Base-by-base conservation (phyloP, 2,329 filamentous ascomycete species). In the Waltergamsia citrina region DNA sequence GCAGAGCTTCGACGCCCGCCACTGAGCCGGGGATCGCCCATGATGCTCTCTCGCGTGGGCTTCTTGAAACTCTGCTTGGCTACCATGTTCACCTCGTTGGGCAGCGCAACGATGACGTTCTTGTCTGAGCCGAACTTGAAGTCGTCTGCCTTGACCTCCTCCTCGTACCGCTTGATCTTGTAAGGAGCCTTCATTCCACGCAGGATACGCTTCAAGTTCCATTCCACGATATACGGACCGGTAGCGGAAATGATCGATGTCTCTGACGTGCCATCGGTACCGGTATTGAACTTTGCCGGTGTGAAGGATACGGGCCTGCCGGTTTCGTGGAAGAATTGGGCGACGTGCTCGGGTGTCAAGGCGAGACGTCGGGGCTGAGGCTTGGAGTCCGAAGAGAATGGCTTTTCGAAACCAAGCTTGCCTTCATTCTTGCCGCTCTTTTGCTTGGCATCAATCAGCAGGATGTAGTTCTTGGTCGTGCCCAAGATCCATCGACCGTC, bases 71-170 rank as follows among this genome's bases (percentile, higher is more conserved):
- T 81, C 47, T 81, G 74, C 59, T 90, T 88, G 29, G 81, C 82
- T 10, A 98, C 85, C 88, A 96, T 96, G 59, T 95, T 93, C 45
- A 98, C 92, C 57, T 96, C 88, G 53, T 98, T 94, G 3, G 92
- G 88, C 42, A 98, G 65, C 1, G 92, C 92, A 23, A 98, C 90
- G 50, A 98, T 94, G 48, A 98, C 86, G 50, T 95, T 95, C 74
- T 94, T 94, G 59, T 98, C 92, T 5, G 81, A 88, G 30, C 90
- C 90, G 51, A 87, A 98, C 50, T 92, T 87, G 77, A 98, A 98
- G 56, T 98, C 94, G 56, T 98, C 92, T 4, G 92, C 92, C 69
- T 93, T 95, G 52, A 98, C 87, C 42, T 94, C 83, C 50, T 98
- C 92, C 1, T 78, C 73, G 54, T 98, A 98, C 12, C 92, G 81